These are phyloP conservation scores for Quercus tomentella DNA, from an alignment of 331 rosid genomes.

Conservation along the genomic window DNA sequence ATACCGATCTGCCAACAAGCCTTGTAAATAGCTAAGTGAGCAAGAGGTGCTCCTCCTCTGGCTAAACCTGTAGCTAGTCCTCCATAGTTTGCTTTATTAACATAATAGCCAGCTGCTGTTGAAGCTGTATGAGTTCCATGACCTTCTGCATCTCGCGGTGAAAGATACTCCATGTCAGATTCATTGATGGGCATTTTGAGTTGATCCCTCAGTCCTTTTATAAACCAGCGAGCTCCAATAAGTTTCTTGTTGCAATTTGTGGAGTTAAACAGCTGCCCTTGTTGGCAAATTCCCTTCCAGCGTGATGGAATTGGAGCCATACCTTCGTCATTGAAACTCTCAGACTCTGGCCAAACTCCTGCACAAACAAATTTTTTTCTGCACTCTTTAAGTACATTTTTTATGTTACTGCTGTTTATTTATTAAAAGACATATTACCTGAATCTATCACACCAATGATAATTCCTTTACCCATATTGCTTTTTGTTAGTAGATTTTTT, in stretches of 20 bases:
- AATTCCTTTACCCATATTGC: constrained; percentile 54
- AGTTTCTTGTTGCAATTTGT: constrained; percentile 64
- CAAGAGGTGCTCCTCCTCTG: constrained; percentile 82
- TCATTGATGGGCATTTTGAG: constrained; percentile 20
- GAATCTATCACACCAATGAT: constrained; percentile 75
- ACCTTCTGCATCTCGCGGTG: constrained; percentile 65
- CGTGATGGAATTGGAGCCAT: constrained; percentile 55
- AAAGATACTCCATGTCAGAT: constrained; percentile 40
- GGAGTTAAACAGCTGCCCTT: constrained; percentile 52
- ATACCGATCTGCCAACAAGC: constrained; percentile 48
- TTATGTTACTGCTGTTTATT: background rate
- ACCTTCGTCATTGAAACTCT: constrained; percentile 62
- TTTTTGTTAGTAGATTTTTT: constrained; percentile 20
- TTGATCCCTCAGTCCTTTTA: constrained; percentile 39
- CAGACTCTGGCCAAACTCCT: constrained; percentile 84
- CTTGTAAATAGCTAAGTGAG: constrained; percentile 75
- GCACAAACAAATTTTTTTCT: constrained; percentile 17
- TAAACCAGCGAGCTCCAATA: constrained; percentile 77
- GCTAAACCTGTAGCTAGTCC: constrained; percentile 70
- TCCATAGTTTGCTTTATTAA: constrained; percentile 41
- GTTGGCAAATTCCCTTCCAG: constrained; percentile 76
- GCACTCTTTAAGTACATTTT: constrained; percentile 17
- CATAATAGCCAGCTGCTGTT: constrained; percentile 60
- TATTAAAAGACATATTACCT: constrained; percentile 32
- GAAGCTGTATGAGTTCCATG: constrained; percentile 86